These are phyloP conservation scores for Podospora anserina DNA, from an alignment of 495 filamentous ascomycete genomes.

Conservation along the genomic window DNA sequence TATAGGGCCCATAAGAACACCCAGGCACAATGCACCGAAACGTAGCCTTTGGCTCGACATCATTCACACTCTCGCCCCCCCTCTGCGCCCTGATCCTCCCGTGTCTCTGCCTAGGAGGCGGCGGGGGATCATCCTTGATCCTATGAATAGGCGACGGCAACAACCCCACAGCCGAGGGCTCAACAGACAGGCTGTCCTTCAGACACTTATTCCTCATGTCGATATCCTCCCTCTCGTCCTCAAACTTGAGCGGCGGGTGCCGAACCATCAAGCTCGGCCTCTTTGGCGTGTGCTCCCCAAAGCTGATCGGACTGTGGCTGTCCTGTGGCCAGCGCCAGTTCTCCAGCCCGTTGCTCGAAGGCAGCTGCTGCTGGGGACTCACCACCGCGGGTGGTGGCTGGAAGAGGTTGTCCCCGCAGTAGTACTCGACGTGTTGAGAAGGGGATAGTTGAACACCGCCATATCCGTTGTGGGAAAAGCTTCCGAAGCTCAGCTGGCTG, in stretches of 20 bases:
- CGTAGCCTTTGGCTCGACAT: not conserved
- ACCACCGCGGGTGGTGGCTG: conserved; percentile 10
- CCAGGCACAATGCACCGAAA: conserved; percentile 30
- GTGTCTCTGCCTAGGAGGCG: conserved; percentile 3
- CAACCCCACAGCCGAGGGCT: not conserved
- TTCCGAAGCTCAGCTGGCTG: conserved; percentile 10
- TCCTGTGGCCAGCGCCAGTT: conserved; percentile 9
- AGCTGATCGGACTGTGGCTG: conserved; percentile 27
- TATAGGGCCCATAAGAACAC: conserved; percentile 48
- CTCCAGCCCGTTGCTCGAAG: conserved; percentile 8
- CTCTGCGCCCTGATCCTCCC: not conserved
- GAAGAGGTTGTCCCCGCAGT: conserved; percentile 16
- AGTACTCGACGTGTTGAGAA: conserved; percentile 21
- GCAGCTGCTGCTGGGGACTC: conserved; percentile 10
- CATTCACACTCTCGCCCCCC: not conserved
- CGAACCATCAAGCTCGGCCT: not conserved
- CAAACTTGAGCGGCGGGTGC: not conserved
- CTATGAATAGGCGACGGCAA: not conserved
- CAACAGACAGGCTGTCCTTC: not conserved
- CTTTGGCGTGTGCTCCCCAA: conserved; percentile 12
- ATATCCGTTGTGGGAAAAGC: conserved; percentile 10
- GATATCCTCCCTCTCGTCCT: conserved; percentile 19
- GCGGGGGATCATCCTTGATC: not conserved
- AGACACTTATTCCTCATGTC: conserved; percentile 8
- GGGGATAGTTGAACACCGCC: conserved; percentile 15